Evolutionary conservation across 2,329 filamentous ascomycete genomes (phyloP), one percentile per base, ranked within the genome.

Genomic region (Hortaea sp.): DNA sequence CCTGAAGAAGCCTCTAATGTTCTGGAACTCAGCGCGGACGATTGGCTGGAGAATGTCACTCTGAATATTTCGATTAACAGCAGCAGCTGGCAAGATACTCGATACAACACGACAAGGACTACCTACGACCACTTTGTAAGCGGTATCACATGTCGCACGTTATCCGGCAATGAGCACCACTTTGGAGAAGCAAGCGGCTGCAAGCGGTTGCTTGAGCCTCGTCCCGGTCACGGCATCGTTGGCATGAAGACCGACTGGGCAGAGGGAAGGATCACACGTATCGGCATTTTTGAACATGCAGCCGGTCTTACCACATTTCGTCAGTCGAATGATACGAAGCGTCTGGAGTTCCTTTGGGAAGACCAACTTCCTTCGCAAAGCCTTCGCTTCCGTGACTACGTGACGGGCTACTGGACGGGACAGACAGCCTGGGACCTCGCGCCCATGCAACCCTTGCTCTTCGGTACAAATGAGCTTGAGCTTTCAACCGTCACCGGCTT

Each of bases 151-250:
- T 35, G 32, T n/a, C n/a, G 4, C n/a, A 35, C 32, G 2, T n/a
- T 35, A n/a, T 11, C 9, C 41, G 41, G 32, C 13, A 27, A 43
- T n/a, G 11, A 11, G 35, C 27, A 43, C 13, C 28, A 43, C 10
- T 27, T 43, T 11, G 41, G 41, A 31, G 6, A 27, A 6, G 28
- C 29, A 13, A 9, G 35, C 10, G 41, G 41, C 27, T 11, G 13
- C 29, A 43, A 43, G 29, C 41, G 41, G 2, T 30, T 43, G 29
- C 30, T 43, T 6, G 41, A 43, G 30, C 41, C 41, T 34, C 41
- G 13, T 7, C 41, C 28, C 7, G 41, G 41, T 13, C 31, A 43
- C 13, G 41, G 41, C 12, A 43, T 43, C 7, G 41, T 43, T 13
- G 41, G 41, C n/a, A n/a, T 43, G 10, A 32, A 6, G 7, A 43